Conservation (phyloP, 352 stramenopile species). For the Globisporangium mamillatum region DNA sequence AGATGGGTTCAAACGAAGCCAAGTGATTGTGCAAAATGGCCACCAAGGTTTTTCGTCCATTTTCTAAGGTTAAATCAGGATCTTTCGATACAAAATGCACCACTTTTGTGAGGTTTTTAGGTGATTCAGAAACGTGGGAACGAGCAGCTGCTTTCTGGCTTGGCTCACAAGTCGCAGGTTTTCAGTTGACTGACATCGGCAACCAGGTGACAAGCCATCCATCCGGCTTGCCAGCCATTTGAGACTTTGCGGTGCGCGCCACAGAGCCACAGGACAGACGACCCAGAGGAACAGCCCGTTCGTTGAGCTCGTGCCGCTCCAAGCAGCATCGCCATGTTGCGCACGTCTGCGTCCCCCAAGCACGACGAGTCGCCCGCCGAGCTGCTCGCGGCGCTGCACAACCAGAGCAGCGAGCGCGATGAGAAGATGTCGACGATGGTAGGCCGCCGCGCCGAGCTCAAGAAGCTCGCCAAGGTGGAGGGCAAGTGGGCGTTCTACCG, state of each 20-base stretch:
- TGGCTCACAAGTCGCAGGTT: conserved; percentile 11
- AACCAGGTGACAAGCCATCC: background rate
- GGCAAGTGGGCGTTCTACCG: conserved; percentile 76
- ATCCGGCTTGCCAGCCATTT: conserved; percentile 1
- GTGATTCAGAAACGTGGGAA: background rate
- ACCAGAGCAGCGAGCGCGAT: conserved; percentile 37
- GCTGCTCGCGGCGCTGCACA: conserved; percentile 19
- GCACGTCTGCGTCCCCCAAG: conserved; percentile 9
- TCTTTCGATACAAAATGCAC: background rate
- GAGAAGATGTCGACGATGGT: conserved; percentile 56
- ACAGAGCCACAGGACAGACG: background rate
- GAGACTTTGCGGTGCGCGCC: conserved; percentile 2
- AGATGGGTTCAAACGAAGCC: conserved; percentile 6
- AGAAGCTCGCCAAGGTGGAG: conserved; percentile 59
- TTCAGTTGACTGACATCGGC: background rate
- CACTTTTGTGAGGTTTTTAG: background rate
- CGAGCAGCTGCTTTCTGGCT: conserved; percentile 2
- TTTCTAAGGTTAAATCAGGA: conserved; percentile 8
- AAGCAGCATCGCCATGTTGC: conserved; percentile 10
- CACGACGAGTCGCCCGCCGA: conserved; percentile 16
- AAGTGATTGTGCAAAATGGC: conserved; percentile 1
- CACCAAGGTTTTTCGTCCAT: background rate
- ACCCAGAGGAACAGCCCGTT: background rate
- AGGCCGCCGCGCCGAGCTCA: conserved; percentile 62
- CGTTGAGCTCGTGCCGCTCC: background rate